Conservation (phyloP, 2,329 filamentous ascomycete species). For the Magnaporthiopsis incrustans region DNA sequence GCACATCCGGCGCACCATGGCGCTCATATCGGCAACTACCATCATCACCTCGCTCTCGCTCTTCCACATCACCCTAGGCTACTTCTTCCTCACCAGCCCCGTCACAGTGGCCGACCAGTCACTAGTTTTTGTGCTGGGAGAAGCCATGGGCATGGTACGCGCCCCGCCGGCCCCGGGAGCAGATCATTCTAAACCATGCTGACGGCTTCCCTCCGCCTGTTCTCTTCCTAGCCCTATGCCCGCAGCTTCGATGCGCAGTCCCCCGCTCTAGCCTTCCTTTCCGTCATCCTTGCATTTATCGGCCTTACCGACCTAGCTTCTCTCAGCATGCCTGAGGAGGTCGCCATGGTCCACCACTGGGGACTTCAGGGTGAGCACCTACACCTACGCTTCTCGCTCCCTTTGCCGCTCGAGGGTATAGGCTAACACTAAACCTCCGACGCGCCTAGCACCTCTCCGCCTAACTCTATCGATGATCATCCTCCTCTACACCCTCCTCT, state of each 20-base stretch:
- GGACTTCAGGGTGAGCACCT: slow-evolving; percentile 52
- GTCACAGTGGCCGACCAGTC: slow-evolving; percentile 67
- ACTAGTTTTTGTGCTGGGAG: slow-evolving; percentile 71
- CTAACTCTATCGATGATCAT: slow-evolving; percentile 53
- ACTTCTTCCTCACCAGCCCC: slow-evolving; percentile 73
- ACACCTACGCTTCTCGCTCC: slow-evolving; percentile 32
- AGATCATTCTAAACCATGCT: too few relatives aligned
- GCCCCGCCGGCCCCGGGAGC: not conserved
- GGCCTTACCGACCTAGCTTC: slow-evolving; percentile 58
- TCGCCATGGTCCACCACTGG: slow-evolving; percentile 57
- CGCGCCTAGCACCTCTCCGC: slow-evolving; percentile 49
- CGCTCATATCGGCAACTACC: slow-evolving; percentile 68
- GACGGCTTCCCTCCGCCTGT: not conserved
- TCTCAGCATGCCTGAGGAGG: slow-evolving; percentile 60
- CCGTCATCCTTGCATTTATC: slow-evolving; percentile 54
- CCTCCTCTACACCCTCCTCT: slow-evolving; percentile 57
- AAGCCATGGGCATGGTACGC: slow-evolving; percentile 72
- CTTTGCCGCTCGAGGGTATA: slow-evolving; percentile 26
- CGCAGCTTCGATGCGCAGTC: slow-evolving; percentile 60
- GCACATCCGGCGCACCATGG: slow-evolving; percentile 50
- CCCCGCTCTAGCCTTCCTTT: slow-evolving; percentile 66
- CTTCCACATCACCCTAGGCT: slow-evolving; percentile 77
- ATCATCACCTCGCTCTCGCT: slow-evolving; percentile 76
- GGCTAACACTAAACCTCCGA: not conserved
- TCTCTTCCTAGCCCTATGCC: slow-evolving; percentile 46